Evolutionary conservation across 805 yeast species (phyloP).

Genomic region (Saturnispora saitoi): DNA sequence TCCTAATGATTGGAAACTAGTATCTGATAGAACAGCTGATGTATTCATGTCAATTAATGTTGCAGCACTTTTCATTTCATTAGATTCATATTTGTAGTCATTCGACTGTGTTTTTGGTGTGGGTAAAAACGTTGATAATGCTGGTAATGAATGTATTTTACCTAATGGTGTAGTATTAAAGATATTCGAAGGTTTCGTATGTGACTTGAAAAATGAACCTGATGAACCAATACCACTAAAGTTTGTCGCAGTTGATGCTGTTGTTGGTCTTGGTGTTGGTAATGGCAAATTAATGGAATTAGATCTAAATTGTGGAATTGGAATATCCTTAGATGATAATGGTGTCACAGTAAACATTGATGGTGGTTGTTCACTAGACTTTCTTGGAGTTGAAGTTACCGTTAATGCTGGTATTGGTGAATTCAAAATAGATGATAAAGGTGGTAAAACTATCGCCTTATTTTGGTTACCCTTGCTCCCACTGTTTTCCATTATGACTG

Average conservation of each 20-base stretch:
- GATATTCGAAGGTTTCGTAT: neutral
- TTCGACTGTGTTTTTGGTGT: constrained; percentile 15
- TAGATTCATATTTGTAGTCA: neutral
- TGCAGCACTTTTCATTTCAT: neutral
- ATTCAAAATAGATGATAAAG: constrained; percentile 7
- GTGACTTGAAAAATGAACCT: neutral
- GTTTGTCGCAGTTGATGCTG: neutral
- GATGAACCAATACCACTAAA: neutral
- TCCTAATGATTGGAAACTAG: constrained; percentile 5
- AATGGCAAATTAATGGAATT: constrained; percentile 3
- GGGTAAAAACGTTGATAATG: neutral
- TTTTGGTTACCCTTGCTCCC: neutral
- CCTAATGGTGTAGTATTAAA: neutral
- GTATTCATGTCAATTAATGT: neutral
- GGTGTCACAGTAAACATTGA: neutral
- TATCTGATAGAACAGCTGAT: neutral
- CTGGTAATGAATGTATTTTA: neutral
- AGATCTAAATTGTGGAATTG: neutral
- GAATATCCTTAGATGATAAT: neutral
- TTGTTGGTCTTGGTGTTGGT: constrained; percentile 2
- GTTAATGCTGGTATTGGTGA: constrained; percentile 6
- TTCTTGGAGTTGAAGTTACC: constrained; percentile 5
- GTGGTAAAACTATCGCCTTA: constrained; percentile 7
- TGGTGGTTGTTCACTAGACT: neutral
- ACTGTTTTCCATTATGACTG: neutral